phyloP scores from a whole-genome alignment of 805 yeast species.

The Candida pseudofarinosa region DNA sequence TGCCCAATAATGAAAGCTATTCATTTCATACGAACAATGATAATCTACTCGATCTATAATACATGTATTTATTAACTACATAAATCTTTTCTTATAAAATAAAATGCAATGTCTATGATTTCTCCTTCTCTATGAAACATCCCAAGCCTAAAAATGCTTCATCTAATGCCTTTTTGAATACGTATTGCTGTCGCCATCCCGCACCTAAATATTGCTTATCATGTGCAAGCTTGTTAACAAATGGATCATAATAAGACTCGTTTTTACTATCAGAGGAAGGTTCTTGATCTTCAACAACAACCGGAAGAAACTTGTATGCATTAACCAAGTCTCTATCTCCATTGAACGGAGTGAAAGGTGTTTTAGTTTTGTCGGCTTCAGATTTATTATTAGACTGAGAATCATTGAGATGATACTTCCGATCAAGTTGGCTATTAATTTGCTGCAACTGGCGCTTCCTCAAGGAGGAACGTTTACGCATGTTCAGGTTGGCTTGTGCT shows the following conservation, averaged over 20 bases:
- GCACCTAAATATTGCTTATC: constrained; percentile 75
- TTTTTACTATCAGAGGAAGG: constrained; percentile 17
- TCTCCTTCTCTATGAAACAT: constrained; percentile 59
- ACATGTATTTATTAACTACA: background rate
- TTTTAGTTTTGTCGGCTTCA: constrained; percentile 17
- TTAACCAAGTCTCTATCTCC: constrained; percentile 71
- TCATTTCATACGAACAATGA: background rate
- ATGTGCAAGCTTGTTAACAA: constrained; percentile 46
- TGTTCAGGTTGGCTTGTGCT: constrained; percentile 30
- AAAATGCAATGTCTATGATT: constrained; percentile 6
- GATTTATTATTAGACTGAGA: constrained; percentile 23
- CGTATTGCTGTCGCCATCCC: constrained; percentile 72
- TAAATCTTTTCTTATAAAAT: background rate
- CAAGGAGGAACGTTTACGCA: constrained; percentile 60
- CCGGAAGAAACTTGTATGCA: constrained; percentile 44
- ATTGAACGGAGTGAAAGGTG: constrained; percentile 90
- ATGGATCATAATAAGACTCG: constrained; percentile 42
- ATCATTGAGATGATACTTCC: constrained; percentile 28
- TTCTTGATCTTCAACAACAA: constrained; percentile 20
- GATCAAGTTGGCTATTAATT: constrained; percentile 54
- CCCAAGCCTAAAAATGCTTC: constrained; percentile 90
- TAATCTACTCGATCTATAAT: constrained; percentile 6
- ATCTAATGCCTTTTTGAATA: constrained; percentile 71
- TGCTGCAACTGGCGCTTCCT: constrained; percentile 58
- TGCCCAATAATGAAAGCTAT: background rate